These are phyloP conservation scores for Talaromyces sp. DNA, from an alignment of 2,329 filamentous ascomycete species.

Conservation along the genomic window DNA sequence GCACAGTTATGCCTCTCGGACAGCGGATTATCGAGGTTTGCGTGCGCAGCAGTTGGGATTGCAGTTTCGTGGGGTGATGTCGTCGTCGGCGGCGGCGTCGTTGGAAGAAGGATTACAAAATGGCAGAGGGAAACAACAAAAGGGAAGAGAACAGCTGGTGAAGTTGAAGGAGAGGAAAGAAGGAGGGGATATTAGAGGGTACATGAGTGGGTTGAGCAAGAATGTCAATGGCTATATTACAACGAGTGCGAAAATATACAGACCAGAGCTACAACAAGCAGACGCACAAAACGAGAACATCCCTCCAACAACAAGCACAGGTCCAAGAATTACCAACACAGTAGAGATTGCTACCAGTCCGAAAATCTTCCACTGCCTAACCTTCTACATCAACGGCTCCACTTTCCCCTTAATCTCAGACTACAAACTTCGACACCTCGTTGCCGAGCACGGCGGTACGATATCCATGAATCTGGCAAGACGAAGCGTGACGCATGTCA, in stretches of 20 bases:
- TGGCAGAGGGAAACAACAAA: slow-evolving; percentile 50
- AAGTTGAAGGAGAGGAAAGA: slow-evolving; percentile 19
- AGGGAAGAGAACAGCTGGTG: slow-evolving; percentile 42
- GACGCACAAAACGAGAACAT: background rate
- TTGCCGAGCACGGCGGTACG: slow-evolving; percentile 67
- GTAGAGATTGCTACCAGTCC: background rate
- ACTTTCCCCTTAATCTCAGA: slow-evolving; percentile 77
- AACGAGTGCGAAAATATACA: background rate
- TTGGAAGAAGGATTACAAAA: slow-evolving; percentile 40
- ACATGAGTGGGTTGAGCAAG: slow-evolving; percentile 43
- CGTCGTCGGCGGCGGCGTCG: too few species aligned
- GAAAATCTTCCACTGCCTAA: slow-evolving; percentile 63
- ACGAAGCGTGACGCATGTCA: slow-evolving; percentile 75
- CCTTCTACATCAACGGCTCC: slow-evolving; percentile 82
- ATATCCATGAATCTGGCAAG: slow-evolving; percentile 67
- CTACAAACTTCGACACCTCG: slow-evolving; percentile 73
- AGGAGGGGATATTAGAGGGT: slow-evolving; percentile 36
- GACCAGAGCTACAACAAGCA: background rate
- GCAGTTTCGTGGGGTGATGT: slow-evolving; percentile 60
- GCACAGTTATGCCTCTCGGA: slow-evolving; percentile 52
- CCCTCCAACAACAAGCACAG: background rate
- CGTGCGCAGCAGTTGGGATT: slow-evolving; percentile 62
- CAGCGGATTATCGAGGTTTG: slow-evolving; percentile 65
- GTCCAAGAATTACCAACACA: background rate
- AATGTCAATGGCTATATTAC: too few species aligned